These are phyloP conservation scores for Mediolabrus comicus DNA, from an alignment of 108 stramenopile species.

Conservation along the genomic window DNA sequence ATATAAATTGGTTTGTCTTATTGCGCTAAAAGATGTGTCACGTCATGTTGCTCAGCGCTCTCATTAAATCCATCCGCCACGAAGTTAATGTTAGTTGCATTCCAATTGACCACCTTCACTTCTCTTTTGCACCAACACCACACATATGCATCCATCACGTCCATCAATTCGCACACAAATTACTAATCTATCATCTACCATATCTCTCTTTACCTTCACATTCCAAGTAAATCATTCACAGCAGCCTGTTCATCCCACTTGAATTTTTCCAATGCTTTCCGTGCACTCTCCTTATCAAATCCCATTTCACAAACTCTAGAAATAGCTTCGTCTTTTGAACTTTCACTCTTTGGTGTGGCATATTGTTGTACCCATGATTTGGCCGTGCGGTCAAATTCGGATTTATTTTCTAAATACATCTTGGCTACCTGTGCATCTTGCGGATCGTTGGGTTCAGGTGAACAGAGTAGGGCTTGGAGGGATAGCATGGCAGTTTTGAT, in stretches of 20 bases:
- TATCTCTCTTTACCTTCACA: constrained; percentile 13
- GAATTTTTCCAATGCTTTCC: constrained; percentile 81
- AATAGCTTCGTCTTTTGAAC: constrained; percentile 65
- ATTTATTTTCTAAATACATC: constrained; percentile 83
- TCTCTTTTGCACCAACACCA: too few relatives aligned
- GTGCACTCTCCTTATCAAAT: constrained; percentile 82
- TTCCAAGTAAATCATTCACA: constrained; percentile 84
- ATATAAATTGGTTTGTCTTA: too few relatives aligned
- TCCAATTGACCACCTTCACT: too few relatives aligned
- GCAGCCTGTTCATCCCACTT: constrained; percentile 92
- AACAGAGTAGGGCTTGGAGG: constrained; percentile 90
- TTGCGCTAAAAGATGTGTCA: too few relatives aligned
- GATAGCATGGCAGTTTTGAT: constrained; percentile 94
- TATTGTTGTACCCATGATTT: constrained; percentile 93
- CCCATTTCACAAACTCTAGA: constrained; percentile 93
- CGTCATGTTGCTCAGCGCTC: too few relatives aligned
- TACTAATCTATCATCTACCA: not conserved
- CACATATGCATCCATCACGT: too few relatives aligned
- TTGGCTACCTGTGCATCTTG: constrained; percentile 95
- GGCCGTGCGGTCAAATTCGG: constrained; percentile 85
- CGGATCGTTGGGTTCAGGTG: constrained; percentile 91
- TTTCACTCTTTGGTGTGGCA: constrained; percentile 64
- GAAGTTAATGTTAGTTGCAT: too few relatives aligned
- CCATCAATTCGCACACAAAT: too few relatives aligned
- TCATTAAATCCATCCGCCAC: too few relatives aligned